Evolutionary conservation across 2,329 filamentous ascomycete species (phyloP).

Genomic region (Fusarium solani-melongenae): DNA sequence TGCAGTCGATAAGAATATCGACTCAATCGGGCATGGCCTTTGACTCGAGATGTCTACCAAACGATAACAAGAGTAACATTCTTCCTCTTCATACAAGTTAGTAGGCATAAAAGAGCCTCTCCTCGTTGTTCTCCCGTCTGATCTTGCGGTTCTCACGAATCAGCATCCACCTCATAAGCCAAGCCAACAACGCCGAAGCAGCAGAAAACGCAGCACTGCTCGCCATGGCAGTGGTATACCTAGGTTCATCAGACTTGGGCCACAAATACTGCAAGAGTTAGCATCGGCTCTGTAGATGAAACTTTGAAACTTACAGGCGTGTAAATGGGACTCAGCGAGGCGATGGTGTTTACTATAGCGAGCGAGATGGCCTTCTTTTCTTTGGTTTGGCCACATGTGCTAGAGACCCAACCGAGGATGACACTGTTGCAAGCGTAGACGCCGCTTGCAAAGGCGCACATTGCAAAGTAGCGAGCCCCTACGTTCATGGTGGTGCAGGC

Average conservation of each 20-base stretch:
- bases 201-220: conserved; percentile 34
- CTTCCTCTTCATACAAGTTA: not conserved
- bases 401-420: conserved; percentile 51
- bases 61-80: not conserved
- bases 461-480: conserved; percentile 43
- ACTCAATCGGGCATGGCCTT: not conserved
- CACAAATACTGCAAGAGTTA: conserved; percentile 46
- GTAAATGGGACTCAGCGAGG: not conserved
- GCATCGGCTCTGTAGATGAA: no score
- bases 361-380: conserved; percentile 53
- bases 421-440: conserved; percentile 50
- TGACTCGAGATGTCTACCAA: not conserved
- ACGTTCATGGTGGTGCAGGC: conserved; percentile 47
- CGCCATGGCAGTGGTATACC: conserved; percentile 38
- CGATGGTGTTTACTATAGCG: conserved; percentile 40
- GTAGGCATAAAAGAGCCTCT: conserved; percentile 6
- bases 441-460: conserved; percentile 45
- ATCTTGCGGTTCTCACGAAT: conserved; percentile 38
- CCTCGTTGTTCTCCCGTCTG: conserved; percentile 4
- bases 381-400: conserved; percentile 52
- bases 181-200: conserved; percentile 39
- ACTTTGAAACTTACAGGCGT: conserved; percentile 26
- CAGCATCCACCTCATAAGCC: conserved; percentile 40
- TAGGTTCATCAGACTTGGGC: conserved; percentile 45
- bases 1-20: not conserved